Percentiles rank a stretch among this genome's conserved stretches.
Evolutionary conservation across 1,139 yeast genomes (phyloP).

Genomic region (Kazachstania sp.): DNA sequence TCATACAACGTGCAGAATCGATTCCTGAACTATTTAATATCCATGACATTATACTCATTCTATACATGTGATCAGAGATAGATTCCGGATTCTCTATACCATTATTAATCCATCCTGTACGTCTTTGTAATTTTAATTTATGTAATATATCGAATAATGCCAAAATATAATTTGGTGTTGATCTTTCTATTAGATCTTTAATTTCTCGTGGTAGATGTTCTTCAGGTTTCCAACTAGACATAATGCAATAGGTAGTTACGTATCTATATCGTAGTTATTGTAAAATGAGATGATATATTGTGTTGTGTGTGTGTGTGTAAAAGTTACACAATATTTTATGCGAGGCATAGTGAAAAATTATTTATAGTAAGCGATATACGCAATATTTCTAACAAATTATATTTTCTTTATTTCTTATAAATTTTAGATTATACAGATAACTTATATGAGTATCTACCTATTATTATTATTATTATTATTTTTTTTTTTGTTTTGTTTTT

Average conservation of each 20-base stretch:
- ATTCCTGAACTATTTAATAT: constrained; percentile 45
- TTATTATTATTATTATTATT: neutral
- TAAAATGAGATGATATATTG: neutral
- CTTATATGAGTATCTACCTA: neutral
- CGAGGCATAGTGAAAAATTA: no score
- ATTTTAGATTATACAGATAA: neutral
- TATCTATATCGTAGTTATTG: neutral
- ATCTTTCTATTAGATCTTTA: constrained; percentile 13
- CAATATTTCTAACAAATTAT: no score
- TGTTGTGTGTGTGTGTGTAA: neutral
- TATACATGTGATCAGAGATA: constrained; percentile 92
- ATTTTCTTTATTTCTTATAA: no score
- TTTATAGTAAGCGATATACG: no score
- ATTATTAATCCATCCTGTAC: constrained; percentile 93
- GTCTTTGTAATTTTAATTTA: constrained; percentile 64
- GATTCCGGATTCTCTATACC: constrained; percentile 57
- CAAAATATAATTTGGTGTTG: constrained; percentile 41
- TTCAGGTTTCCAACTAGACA: constrained; percentile 24
- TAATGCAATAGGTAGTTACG: neutral
- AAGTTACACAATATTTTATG: no score
- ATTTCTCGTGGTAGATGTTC: constrained; percentile 25
- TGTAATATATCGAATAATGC: constrained; percentile 73
- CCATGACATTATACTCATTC: constrained; percentile 84
- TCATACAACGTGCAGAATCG: constrained; percentile 52
- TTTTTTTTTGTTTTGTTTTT: neutral